phyloP scores from a whole-genome alignment of 345 rosid species.

The Camelina sativa region DNA sequence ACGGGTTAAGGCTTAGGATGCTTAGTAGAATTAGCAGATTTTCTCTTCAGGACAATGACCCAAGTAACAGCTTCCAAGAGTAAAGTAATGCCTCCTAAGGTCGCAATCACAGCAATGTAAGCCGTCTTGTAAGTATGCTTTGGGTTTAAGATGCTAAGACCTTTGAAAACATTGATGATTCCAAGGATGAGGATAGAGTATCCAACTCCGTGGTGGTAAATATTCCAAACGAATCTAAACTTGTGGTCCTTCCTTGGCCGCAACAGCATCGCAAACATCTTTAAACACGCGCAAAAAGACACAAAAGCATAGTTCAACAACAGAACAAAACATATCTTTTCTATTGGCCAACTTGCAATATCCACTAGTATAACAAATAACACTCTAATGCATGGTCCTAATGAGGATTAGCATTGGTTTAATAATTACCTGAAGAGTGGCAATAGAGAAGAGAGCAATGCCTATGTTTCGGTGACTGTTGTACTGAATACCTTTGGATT shows the following conservation, averaged over 20 bases:
- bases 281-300: constrained; percentile 26
- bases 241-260: constrained; percentile 95
- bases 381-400: neutral
- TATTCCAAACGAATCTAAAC: constrained; percentile 72
- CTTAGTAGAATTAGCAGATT: constrained; percentile 33
- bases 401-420: neutral
- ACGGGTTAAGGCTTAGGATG: constrained; percentile 13
- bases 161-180: constrained; percentile 79
- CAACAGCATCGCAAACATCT: constrained; percentile 82
- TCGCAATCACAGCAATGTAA: constrained; percentile 34
- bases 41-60: constrained; percentile 46
- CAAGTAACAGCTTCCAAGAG: constrained; percentile 47
- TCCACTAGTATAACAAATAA: neutral
- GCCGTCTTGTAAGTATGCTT: constrained; percentile 47
- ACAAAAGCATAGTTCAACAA: constrained; percentile 10
- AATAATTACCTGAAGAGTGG: constrained; percentile 48
- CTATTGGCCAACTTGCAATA: constrained; percentile 22
- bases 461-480: constrained; percentile 46
- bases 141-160: constrained; percentile 66
- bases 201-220: constrained; percentile 83
- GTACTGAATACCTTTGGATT: constrained; percentile 35
- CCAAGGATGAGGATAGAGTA: constrained; percentile 66
- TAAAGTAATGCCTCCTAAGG: constrained; percentile 36
- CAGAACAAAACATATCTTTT: constrained; percentile 34
- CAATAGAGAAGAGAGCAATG: constrained; percentile 41